Evolutionary conservation across 805 yeast genomes (phyloP).

Genomic region (Saturnispora gosingensis): DNA sequence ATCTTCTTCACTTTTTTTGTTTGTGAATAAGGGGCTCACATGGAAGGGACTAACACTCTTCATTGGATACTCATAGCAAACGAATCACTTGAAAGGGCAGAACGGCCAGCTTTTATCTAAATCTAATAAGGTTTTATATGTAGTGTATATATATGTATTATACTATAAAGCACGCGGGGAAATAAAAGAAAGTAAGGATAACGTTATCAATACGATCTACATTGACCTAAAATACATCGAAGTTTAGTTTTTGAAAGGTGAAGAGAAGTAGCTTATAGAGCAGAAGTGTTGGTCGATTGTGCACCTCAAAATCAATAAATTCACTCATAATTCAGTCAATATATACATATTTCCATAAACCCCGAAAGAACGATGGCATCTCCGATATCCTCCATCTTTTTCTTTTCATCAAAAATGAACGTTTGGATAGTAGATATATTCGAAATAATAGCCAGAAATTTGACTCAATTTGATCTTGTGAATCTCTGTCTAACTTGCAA

Average conservation of each 20-base stretch:
- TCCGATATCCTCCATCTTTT: not conserved
- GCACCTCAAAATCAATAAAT: not conserved
- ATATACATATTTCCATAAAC: not conserved
- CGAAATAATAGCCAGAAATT: conserved; percentile 10
- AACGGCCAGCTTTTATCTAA: not conserved
- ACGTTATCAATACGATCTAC: not conserved
- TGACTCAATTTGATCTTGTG: conserved; percentile 22
- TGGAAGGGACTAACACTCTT: not conserved
- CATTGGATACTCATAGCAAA: not conserved
- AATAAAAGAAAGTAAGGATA: no score
- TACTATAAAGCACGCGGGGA: not conserved
- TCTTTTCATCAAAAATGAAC: not conserved
- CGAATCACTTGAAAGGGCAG: not conserved
- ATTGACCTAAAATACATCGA: not conserved
- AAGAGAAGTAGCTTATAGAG: no score
- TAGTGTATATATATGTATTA: not conserved
- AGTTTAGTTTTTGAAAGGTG: not conserved
- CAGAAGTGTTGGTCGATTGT: not conserved
- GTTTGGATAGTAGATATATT: conserved; percentile 18
- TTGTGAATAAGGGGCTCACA: not conserved
- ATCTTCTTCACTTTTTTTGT: not conserved
- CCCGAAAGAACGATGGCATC: not conserved
- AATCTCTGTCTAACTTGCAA: conserved; percentile 11
- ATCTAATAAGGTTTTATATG: no score
- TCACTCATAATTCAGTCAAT: not conserved